A percentile compares a stretch with the other conserved stretches of the same genome.
Evolutionary conservation across 495 filamentous ascomycete species (phyloP).

Genomic region (Trichoderma reesei): DNA sequence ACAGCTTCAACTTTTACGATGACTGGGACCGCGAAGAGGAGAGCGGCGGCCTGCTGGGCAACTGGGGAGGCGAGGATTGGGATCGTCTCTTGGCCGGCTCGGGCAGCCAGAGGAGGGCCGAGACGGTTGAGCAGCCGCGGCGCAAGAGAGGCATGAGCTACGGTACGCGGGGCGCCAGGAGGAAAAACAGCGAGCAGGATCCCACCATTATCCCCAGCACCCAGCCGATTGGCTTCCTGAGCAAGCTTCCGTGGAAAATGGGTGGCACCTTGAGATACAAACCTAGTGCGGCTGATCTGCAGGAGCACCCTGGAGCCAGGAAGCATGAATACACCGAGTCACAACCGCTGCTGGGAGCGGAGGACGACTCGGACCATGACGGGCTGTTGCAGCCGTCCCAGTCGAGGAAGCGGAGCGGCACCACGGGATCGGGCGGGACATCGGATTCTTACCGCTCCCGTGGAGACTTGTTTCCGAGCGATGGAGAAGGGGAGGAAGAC

Average conservation of each 20-base stretch:
- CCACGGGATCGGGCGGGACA: constrained; percentile 70
- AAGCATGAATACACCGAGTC: constrained; percentile 44
- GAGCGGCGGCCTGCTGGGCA: constrained; percentile 52
- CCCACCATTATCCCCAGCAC: constrained; percentile 87
- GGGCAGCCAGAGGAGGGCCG: constrained; percentile 38
- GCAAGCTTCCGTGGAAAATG: constrained; percentile 74
- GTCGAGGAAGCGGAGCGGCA: constrained; percentile 63
- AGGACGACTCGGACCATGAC: constrained; percentile 40
- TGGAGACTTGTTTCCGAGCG: constrained; percentile 87
- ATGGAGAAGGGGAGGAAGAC: constrained; percentile 80
- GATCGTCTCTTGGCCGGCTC: constrained; percentile 78
- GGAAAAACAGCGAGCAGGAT: constrained; percentile 66
- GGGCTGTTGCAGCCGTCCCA: constrained; percentile 25
- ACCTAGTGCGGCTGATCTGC: constrained; percentile 81
- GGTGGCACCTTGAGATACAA: constrained; percentile 79
- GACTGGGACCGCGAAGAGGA: constrained; percentile 74
- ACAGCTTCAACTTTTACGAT: constrained; percentile 95
- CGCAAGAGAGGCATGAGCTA: constrained; percentile 83
- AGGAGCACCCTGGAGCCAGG: constrained; percentile 64
- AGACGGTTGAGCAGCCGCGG: constrained; percentile 54
- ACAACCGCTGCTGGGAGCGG: constrained; percentile 59
- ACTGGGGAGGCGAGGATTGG: constrained; percentile 60
- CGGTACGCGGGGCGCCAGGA: constrained; percentile 55
- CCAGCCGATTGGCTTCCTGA: constrained; percentile 76
- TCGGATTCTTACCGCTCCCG: constrained; percentile 87